Conservation (phyloP, 768 basidiomycete genomes). For the Mycena floridula region DNA sequence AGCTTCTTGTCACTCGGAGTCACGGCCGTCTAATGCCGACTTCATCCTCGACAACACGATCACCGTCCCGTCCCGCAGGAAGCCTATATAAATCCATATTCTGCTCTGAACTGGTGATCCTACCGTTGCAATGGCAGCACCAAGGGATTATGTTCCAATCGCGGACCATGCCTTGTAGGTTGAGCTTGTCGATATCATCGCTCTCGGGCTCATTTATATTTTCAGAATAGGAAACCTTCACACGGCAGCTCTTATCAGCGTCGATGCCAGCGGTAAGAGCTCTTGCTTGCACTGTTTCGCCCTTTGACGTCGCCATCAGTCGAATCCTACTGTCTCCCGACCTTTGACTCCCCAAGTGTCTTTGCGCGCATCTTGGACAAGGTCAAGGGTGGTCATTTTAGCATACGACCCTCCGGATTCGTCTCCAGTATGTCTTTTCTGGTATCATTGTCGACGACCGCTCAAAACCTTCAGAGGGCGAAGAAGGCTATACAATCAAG, state of each 20-base stretch:
- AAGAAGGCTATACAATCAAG: no score
- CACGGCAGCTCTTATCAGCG: constrained; percentile 77
- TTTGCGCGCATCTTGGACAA: constrained; percentile 89
- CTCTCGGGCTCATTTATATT: constrained; percentile 6
- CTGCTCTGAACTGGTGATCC: no score
- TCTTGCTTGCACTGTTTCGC: not conserved
- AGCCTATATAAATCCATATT: no score
- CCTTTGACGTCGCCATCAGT: constrained; percentile 42
- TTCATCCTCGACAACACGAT: no score
- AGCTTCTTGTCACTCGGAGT: no score
- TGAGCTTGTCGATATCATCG: not conserved
- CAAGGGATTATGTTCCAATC: constrained; percentile 69
- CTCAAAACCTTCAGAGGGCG: no score
- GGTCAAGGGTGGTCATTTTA: constrained; percentile 85
- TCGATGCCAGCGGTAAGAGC: constrained; percentile 72
- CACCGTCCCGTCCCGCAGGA: no score
- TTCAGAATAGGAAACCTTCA: constrained; percentile 76
- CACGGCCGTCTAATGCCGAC: no score
- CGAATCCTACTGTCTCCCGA: constrained; percentile 87
- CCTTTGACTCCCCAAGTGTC: constrained; percentile 91
- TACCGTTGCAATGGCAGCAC: no score
- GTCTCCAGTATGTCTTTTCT: no score
- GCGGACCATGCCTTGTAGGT: constrained; percentile 76
- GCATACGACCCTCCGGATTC: constrained; percentile 65
- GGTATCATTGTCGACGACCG: no score